phyloP scores from a whole-genome alignment of 2,329 filamentous ascomycete genomes.

The Trichophyton equinum region DNA sequence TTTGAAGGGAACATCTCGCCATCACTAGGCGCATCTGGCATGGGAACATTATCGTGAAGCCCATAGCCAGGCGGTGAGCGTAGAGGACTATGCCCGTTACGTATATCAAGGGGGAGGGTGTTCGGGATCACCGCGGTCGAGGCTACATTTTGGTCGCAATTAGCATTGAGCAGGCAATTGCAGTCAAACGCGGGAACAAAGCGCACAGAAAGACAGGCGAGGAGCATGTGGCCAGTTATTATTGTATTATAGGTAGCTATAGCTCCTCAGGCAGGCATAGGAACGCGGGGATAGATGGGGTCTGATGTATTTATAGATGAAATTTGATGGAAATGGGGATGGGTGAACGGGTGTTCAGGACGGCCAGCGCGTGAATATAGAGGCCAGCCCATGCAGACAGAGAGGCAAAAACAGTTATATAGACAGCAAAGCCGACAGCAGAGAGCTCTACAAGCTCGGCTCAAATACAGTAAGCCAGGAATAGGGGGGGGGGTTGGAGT shows the following conservation, averaged over 20 bases:
- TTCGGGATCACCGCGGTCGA: conserved; percentile 36
- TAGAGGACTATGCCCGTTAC: conserved; percentile 22
- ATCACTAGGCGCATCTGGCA: conserved; percentile 2
- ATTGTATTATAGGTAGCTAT: conserved; percentile 9
- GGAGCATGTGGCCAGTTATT: conserved; percentile 25
- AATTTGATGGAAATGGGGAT: conserved; percentile 17
- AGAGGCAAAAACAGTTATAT: neutral
- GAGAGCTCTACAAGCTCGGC: neutral
- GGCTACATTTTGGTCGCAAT: conserved; percentile 26
- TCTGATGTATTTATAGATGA: conserved; percentile 30
- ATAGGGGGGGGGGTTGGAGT: neutral
- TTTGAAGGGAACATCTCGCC: neutral
- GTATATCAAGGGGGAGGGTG: conserved; percentile 21
- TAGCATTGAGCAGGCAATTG: conserved; percentile 28
- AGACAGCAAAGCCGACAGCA: neutral
- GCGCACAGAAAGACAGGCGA: conserved; percentile 17
- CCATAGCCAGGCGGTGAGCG: neutral
- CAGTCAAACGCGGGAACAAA: conserved; percentile 13
- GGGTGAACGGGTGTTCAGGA: neutral
- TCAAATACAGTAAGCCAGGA: neutral
- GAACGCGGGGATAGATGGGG: conserved; percentile 21
- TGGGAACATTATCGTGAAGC: conserved; percentile 6
- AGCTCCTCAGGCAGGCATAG: conserved; percentile 19
- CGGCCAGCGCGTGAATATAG: neutral
- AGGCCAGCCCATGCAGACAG: neutral